Conservation (phyloP, 352 stramenopile genomes). For the Thraustochytrium sp. region DNA sequence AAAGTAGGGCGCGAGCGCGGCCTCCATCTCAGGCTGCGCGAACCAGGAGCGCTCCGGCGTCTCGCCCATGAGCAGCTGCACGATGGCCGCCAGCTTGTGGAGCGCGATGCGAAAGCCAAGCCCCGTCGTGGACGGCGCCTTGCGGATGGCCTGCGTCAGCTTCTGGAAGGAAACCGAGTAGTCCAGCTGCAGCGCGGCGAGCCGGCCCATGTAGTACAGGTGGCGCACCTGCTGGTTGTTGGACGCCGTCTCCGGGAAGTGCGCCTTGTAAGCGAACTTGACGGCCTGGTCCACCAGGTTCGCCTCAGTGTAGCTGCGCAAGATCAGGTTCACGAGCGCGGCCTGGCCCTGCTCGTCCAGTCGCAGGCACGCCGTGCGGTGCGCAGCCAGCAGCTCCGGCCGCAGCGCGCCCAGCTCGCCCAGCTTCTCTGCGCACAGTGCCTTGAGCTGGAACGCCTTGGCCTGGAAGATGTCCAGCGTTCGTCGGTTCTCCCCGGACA, state of each 20-base stretch:
- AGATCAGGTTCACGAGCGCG: slow-evolving; percentile 77
- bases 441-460: slow-evolving; percentile 28
- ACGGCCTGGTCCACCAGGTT: slow-evolving; percentile 84
- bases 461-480: slow-evolving; percentile 23
- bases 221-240: slow-evolving; percentile 98
- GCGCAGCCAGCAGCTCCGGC: background rate
- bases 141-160: slow-evolving; percentile 90
- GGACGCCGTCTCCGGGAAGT: slow-evolving; percentile 72
- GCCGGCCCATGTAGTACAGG: slow-evolving; percentile 91
- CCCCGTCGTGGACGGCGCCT: slow-evolving; percentile 85
- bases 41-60: slow-evolving; percentile 91
- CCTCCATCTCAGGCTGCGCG: slow-evolving; percentile 72
- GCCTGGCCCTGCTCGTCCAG: slow-evolving; percentile 51
- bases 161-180: slow-evolving; percentile 88
- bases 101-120: slow-evolving; percentile 89
- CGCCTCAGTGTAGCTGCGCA: slow-evolving; percentile 78
- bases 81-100: slow-evolving; percentile 91
- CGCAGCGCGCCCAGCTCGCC: background rate
- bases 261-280: slow-evolving; percentile 81
- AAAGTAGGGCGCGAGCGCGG: slow-evolving; percentile 84
- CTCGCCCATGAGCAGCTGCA: slow-evolving; percentile 95
- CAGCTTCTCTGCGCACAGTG: slow-evolving; percentile 1
- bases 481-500: background rate
- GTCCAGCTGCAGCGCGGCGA: slow-evolving; percentile 92
- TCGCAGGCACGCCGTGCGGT: slow-evolving; percentile 45